Evolutionary conservation across 805 yeast species (phyloP), one percentile per base, ranked within the genome.

Genomic region (Pichia membranifaciens): DNA sequence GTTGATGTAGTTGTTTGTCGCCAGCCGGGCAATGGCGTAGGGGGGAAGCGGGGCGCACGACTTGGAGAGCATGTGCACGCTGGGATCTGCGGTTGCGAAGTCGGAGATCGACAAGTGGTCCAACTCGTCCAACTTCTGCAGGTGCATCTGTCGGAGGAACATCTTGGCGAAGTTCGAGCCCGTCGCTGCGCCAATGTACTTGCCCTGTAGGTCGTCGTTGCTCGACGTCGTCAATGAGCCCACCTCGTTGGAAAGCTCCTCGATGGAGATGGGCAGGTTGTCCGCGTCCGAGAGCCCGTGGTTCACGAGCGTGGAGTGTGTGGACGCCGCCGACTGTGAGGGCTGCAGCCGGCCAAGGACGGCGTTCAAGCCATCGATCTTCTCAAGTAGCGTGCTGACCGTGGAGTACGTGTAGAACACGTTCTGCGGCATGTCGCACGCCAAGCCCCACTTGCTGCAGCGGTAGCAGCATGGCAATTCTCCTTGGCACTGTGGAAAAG

Each of bases 121-220:
- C 9, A 49, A 38, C 7, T 47, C 53, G 16, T 49, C 45, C 18
- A 55, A 43, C 15, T 47, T 51, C 18, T 50, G 54, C 21, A 58
- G 21, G 17, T 58, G 48, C 5, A 58, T 52, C 37, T 56, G 57
- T 28, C 54, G 54, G 18, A 57, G 43, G 25, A 58, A 56, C 2
- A 52, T 39, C 18, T 53, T 50, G 12, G 58, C 59, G 47, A 58
- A 58, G 29, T 56, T 57, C 15, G 57, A 48, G 12, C 62, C 62
- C 5, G 62, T 57, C 23, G 60, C 62, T n/a, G 62, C 62, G 34
- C 48, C 48, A 16, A 45, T 39, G 31, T 39, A 45, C 37, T 58
- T 58, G 10, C 60, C 60, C 33, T 47, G 49, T 10, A 43, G 41
- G n/a, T 36, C 33, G 12, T 44, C 48, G 22, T 44, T 50, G 41